Evolutionary conservation across 257 asterid genomes (phyloP).

Genomic region (Ilex aquifolium): DNA sequence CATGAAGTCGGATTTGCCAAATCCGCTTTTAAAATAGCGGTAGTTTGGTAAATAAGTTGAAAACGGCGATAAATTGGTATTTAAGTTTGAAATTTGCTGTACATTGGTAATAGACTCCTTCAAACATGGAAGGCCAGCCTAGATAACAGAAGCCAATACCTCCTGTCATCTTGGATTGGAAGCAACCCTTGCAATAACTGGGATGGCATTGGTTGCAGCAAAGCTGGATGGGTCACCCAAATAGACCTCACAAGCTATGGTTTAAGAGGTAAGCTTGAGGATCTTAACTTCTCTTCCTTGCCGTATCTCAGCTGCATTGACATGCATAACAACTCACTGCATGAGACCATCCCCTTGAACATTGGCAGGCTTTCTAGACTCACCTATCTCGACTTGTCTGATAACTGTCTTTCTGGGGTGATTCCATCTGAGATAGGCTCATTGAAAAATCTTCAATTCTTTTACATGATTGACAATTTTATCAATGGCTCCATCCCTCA

Average conservation of each 20-base stretch:
- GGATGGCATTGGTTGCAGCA: background rate
- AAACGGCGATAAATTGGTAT: too few species aligned
- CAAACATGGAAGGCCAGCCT: too few species aligned
- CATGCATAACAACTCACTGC: background rate
- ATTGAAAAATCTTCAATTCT: slow-evolving; percentile 4
- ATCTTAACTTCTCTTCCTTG: background rate
- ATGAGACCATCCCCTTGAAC: background rate
- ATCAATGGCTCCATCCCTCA: slow-evolving; percentile 1
- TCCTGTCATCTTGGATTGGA: too few species aligned
- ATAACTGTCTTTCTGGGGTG: background rate
- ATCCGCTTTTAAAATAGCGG: too few species aligned
- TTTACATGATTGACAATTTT: slow-evolving; percentile 15
- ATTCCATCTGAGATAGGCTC: slow-evolving; percentile 22
- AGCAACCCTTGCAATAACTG: background rate
- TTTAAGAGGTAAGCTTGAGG: background rate
- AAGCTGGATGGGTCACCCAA: background rate
- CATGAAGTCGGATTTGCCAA: too few species aligned
- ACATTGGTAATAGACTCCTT: too few species aligned
- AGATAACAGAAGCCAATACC: too few species aligned
- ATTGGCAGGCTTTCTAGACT: background rate
- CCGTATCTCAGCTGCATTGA: background rate
- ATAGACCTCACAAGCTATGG: background rate
- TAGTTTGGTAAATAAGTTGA: too few species aligned
- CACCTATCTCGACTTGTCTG: background rate
- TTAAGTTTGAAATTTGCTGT: too few species aligned